phyloP scores from a whole-genome alignment of 2,329 filamentous ascomycete species.

The Knufia fluminis region DNA sequence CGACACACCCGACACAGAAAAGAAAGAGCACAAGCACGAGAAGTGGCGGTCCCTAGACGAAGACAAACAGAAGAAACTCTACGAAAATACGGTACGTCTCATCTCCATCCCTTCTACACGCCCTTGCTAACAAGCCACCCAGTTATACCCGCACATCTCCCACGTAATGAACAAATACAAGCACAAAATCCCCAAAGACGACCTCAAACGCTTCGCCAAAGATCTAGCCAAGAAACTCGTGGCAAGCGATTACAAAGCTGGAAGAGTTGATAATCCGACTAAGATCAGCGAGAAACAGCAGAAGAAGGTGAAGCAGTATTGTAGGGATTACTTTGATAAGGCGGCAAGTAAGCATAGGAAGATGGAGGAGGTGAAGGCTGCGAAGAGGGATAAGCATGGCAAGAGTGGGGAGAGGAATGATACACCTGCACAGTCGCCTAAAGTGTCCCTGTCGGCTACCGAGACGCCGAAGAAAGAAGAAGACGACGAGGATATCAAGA shows the following conservation, averaged over 20 bases:
- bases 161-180: slow-evolving; percentile 79
- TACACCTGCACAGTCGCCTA: slow-evolving; percentile 22
- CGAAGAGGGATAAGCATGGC: slow-evolving; percentile 29
- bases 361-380: slow-evolving; percentile 56
- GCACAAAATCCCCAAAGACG: slow-evolving; percentile 74
- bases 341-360: slow-evolving; percentile 67
- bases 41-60: slow-evolving; percentile 43
- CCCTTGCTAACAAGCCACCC: not conserved
- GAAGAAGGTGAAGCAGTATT: slow-evolving; percentile 73
- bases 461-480: slow-evolving; percentile 16
- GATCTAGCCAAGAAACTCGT: slow-evolving; percentile 81
- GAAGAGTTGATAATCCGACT: slow-evolving; percentile 73
- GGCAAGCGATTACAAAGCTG: slow-evolving; percentile 81
- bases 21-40: slow-evolving; percentile 41
- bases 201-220: slow-evolving; percentile 56
- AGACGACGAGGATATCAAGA: slow-evolving; percentile 29
- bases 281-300: slow-evolving; percentile 68
- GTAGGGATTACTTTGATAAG: slow-evolving; percentile 78
- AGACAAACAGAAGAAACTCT: slow-evolving; percentile 91
- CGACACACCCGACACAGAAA: slow-evolving; percentile 55
- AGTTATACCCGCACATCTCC: slow-evolving; percentile 80
- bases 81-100: slow-evolving; percentile 75
- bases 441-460: slow-evolving; percentile 15
- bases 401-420: slow-evolving; percentile 19
- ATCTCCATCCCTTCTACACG: too few relatives aligned